Conservation (phyloP, 768 basidiomycete genomes). For the Chalciporus pseudorubinellus region DNA sequence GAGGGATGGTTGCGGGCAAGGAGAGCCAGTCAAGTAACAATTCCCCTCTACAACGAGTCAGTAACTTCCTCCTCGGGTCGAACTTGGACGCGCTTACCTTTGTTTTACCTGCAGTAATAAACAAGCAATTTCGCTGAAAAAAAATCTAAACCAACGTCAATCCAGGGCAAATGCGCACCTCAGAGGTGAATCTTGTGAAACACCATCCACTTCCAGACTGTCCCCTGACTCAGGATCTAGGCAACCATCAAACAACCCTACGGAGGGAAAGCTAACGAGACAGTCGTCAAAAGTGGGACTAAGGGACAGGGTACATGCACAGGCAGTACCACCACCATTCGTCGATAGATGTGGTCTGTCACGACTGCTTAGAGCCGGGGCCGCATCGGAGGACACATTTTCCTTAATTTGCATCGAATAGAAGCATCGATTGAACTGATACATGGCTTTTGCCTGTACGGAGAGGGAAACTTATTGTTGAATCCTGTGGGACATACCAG, state of each 20-base stretch:
- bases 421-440: no score
- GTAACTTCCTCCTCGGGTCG: background rate
- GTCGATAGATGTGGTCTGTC: background rate
- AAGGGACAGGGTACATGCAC: background rate
- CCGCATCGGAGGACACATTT: no score
- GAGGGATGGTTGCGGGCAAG: background rate
- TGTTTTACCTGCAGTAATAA: background rate
- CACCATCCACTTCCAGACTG: no score
- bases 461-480: no score
- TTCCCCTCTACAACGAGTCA: background rate
- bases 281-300: background rate
- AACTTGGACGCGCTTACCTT: background rate
- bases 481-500: no score
- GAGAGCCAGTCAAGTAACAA: background rate
- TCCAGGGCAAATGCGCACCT: background rate
- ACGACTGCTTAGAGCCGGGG: no score
- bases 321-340: background rate
- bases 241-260: conserved; percentile 15
- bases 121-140: no score
- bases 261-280: background rate
- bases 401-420: no score
- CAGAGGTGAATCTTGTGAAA: background rate
- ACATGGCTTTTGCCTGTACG: no score
- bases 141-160: background rate
- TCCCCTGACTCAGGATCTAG: no score